A percentile compares a stretch with the other conserved stretches of the same genome.
Evolutionary conservation across 2,329 filamentous ascomycete genomes (phyloP).

Genomic region (Aspergillus persii): DNA sequence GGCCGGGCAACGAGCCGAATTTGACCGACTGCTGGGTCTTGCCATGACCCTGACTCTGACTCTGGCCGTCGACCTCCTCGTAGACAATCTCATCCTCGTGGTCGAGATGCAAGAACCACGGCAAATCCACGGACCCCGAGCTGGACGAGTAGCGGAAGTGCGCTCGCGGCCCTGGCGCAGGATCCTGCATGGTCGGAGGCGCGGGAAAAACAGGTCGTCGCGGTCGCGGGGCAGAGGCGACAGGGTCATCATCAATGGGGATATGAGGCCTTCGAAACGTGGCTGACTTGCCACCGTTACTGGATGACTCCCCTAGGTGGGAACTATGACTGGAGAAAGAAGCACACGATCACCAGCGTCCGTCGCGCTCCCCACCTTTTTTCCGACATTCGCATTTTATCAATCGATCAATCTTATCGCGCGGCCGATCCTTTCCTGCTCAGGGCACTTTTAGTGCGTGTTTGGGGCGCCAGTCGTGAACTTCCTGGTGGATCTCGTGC

Average conservation of each 20-base stretch:
- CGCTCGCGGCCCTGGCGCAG: too few relatives aligned
- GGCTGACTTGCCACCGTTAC: too few relatives aligned
- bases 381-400: neutral
- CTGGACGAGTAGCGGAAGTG: neutral
- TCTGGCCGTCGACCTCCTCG: neutral
- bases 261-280: too few relatives aligned
- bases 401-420: slow-evolving; percentile 6
- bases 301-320: too few relatives aligned
- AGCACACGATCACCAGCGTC: neutral
- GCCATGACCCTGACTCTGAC: too few relatives aligned
- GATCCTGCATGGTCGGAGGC: neutral
- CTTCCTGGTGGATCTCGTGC: too few relatives aligned
- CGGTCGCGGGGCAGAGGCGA: neutral
- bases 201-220: neutral
- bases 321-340: neutral
- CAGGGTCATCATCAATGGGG: neutral
- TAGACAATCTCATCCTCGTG: slow-evolving; percentile 12
- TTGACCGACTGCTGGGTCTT: slow-evolving; percentile 14
- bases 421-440: slow-evolving; percentile 1
- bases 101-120: slow-evolving; percentile 4
- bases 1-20: slow-evolving; percentile 70
- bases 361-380: neutral
- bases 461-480: too few relatives aligned
- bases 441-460: too few relatives aligned
- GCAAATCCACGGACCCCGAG: neutral